These are phyloP conservation scores for Inonotus obliquus DNA, from an alignment of 1,284 basidiomycete species.

Conservation along the genomic window DNA sequence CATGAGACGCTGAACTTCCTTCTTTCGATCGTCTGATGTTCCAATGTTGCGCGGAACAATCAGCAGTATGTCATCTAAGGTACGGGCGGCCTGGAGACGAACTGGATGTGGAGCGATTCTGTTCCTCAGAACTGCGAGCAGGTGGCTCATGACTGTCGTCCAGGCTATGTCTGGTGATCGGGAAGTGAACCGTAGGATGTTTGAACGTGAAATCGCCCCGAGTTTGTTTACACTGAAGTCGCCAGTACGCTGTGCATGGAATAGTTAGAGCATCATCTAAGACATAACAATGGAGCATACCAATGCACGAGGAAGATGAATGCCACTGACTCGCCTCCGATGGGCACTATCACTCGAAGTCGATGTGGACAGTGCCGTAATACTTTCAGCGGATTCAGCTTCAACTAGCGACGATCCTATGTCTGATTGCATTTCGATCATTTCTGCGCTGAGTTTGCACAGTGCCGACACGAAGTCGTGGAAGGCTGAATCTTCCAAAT, in stretches of 20 bases:
- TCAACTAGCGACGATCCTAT: conserved; percentile 23
- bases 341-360: conserved; percentile 39
- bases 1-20: conserved; percentile 74
- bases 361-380: conserved; percentile 33
- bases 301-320: conserved; percentile 72
- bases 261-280: not conserved
- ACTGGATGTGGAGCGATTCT: conserved; percentile 69
- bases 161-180: conserved; percentile 81
- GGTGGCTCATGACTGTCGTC: conserved; percentile 74
- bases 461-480: conserved; percentile 77
- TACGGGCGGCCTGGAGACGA: conserved; percentile 82
- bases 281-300: conserved; percentile 37
- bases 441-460: conserved; percentile 82
- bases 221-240: conserved; percentile 88
- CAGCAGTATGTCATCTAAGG: conserved; percentile 78
- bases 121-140: conserved; percentile 71
- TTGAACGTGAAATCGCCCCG: conserved; percentile 74
- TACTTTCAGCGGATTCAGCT: conserved; percentile 9
- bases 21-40: conserved; percentile 56
- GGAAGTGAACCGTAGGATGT: conserved; percentile 82
- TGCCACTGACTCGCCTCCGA: conserved; percentile 77
- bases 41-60: conserved; percentile 65
- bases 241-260: conserved; percentile 52
- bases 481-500: conserved; percentile 81
- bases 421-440: conserved; percentile 79